These are phyloP conservation scores for Avena eriantha DNA, from an alignment of 176 grass and related monocot species.

Conservation along the genomic window DNA sequence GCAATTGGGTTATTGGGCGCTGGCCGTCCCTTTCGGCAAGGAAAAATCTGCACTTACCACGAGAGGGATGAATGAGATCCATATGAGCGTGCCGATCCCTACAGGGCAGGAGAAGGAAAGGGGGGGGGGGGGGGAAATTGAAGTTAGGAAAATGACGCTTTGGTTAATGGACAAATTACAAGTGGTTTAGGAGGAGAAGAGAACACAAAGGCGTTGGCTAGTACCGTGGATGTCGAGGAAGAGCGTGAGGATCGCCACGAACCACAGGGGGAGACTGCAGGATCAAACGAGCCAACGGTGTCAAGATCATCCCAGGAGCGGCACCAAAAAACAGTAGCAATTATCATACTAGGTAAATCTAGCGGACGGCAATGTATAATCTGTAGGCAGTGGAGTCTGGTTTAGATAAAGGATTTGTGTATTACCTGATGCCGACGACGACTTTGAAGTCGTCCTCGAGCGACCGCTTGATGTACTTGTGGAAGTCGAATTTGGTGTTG, in stretches of 20 bases:
- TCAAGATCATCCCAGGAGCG: slow-evolving; percentile 1
- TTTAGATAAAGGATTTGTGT: background rate
- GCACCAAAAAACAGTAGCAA: background rate
- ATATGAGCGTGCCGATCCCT: slow-evolving; percentile 51
- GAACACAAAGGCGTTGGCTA: background rate
- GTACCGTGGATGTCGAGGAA: slow-evolving; percentile 53
- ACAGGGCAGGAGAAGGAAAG: background rate
- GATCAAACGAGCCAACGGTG: slow-evolving; percentile 17
- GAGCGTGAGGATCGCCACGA: slow-evolving; percentile 62
- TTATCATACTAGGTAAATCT: too few relatives aligned
- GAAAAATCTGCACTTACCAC: slow-evolving; percentile 46
- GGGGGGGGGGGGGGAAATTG: background rate
- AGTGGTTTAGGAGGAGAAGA: background rate
- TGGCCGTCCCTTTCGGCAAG: background rate
- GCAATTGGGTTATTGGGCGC: background rate
- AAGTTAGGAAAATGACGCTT: background rate
- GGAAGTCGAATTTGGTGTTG: slow-evolving; percentile 77
- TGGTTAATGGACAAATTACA: background rate
- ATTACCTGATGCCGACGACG: slow-evolving; percentile 84
- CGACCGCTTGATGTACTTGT: slow-evolving; percentile 89
- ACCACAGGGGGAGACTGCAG: slow-evolving; percentile 66
- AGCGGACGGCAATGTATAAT: background rate
- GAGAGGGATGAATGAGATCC: slow-evolving; percentile 63
- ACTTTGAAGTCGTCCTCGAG: slow-evolving; percentile 94
- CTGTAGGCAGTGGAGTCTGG: background rate